These are phyloP conservation scores for Venturia effusa DNA, from an alignment of 2,329 filamentous ascomycete genomes.

Conservation along the genomic window DNA sequence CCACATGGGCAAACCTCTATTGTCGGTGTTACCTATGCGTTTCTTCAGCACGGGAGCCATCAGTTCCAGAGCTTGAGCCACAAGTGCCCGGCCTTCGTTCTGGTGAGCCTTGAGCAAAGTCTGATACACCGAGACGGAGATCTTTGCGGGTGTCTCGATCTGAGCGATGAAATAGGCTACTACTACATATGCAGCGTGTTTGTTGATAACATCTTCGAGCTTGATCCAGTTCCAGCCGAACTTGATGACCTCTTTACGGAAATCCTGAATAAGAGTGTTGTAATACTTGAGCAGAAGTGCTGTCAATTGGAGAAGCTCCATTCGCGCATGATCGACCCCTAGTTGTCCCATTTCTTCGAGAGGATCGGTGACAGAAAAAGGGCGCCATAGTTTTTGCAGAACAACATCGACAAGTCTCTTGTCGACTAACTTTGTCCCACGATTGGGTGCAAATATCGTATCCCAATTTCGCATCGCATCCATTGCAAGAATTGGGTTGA, in stretches of 20 bases:
- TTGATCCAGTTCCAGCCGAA: slow-evolving; percentile 98
- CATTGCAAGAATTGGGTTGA: slow-evolving; percentile 94
- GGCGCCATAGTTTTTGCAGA: slow-evolving; percentile 87
- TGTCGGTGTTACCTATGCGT: slow-evolving; percentile 58
- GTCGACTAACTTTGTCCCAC: slow-evolving; percentile 67
- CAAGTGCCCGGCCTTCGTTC: slow-evolving; percentile 82
- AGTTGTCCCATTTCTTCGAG: slow-evolving; percentile 74
- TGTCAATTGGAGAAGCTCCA: slow-evolving; percentile 91
- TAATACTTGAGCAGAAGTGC: slow-evolving; percentile 95
- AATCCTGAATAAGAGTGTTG: slow-evolving; percentile 74
- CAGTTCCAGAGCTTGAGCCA: slow-evolving; percentile 88
- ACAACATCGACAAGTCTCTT: slow-evolving; percentile 79
- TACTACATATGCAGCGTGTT: slow-evolving; percentile 93
- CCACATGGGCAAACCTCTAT: slow-evolving; percentile 72
- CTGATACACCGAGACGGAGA: slow-evolving; percentile 89
- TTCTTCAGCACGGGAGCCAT: slow-evolving; percentile 91
- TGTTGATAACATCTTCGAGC: slow-evolving; percentile 98
- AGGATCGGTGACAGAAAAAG: slow-evolving; percentile 63
- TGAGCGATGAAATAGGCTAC: slow-evolving; percentile 97
- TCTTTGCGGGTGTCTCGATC: slow-evolving; percentile 93
- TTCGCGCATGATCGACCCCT: slow-evolving; percentile 83
- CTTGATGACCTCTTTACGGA: slow-evolving; percentile 95
- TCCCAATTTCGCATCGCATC: slow-evolving; percentile 82
- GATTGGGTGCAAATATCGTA: slow-evolving; percentile 38
- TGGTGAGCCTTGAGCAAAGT: slow-evolving; percentile 86